phyloP scores from a whole-genome alignment of 1,284 basidiomycete genomes.

The Violaceomyces palustris region DNA sequence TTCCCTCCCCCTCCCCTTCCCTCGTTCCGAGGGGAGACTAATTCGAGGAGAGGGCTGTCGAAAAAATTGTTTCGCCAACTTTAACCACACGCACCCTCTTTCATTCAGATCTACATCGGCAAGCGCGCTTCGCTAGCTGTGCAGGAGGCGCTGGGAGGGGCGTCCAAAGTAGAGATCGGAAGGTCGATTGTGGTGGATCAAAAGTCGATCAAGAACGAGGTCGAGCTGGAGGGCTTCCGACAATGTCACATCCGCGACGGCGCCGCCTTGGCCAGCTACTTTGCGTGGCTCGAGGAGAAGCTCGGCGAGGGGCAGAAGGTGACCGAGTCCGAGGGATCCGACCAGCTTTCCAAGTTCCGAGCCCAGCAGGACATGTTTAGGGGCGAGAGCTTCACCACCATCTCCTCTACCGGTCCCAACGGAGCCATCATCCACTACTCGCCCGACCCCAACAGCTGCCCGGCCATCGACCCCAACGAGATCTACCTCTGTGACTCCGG shows the following conservation, averaged over 20 bases:
- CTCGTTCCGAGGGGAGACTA: too few relatives aligned
- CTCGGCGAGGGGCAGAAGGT: conserved; percentile 64
- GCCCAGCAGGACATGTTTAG: conserved; percentile 72
- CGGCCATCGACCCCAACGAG: conserved; percentile 59
- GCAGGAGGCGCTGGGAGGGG: conserved; percentile 47
- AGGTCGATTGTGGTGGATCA: conserved; percentile 66
- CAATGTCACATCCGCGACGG: conserved; percentile 86
- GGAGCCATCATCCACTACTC: conserved; percentile 92
- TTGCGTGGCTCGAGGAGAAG: conserved; percentile 88
- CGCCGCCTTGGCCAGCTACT: conserved; percentile 70
- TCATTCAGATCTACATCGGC: conserved; percentile 41
- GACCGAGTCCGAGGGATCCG: conserved; percentile 76
- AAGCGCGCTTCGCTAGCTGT: conserved; percentile 48
- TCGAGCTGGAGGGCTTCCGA: conserved; percentile 84
- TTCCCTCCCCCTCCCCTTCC: too few relatives aligned
- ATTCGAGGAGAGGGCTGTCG: too few relatives aligned
- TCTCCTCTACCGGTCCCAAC: conserved; percentile 80
- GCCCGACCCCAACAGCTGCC: conserved; percentile 70
- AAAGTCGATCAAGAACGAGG: conserved; percentile 83
- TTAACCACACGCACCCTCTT: too few relatives aligned
- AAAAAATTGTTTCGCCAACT: too few relatives aligned
- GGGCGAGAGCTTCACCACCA: conserved; percentile 85
- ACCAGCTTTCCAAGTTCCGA: conserved; percentile 72
- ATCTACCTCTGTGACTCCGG: conserved; percentile 93
- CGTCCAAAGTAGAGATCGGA: conserved; percentile 27